Base-by-base conservation (phyloP, 768 basidiomycete species). In the Xanthoconium stramineum region DNA sequence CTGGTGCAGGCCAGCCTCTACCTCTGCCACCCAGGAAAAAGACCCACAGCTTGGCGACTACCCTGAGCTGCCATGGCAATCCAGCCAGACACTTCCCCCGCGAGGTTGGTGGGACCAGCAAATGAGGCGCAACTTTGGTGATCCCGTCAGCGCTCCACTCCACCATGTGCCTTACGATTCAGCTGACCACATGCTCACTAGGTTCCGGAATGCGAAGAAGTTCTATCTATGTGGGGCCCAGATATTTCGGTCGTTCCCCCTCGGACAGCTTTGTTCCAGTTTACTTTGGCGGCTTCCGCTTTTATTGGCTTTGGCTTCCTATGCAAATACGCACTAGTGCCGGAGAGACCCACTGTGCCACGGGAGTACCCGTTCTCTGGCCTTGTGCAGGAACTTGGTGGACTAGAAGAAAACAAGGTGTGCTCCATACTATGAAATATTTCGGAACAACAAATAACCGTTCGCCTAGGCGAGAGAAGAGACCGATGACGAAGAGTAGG, bases 181-280 rank as follows among this genome's bases (percentile, higher is more conserved):
- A 55, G 60, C 58, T 60, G 47, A 66, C 45, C 64, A 53, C 48
- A 53, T 39, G 57, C 28, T 43, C 38, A 38, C 44, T 64, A 94
- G 91, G 71, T 91, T 33, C 91, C 89, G 56, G 89, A 91, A 70
- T 78, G 83, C 65, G 89, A 92, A 50, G 91, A 94, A 64, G 75
- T 89, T 24, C 72, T 87, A 53, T 90, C 88, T 37, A 90, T 94
- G 88, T 93, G 89, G 89, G 89, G 90, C 28, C 90, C 90, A 20
- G 91, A 94, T 65, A 75, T 83, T 30, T 81, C 91, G 39, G 78
- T 79, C 20, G 74, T 89, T 13, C 72, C 78, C 13, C 84, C 88
- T 28, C 70, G 77, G 8, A 77, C 69, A 3, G 91, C 91, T 8
- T 69, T 87, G 36, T 77, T 80, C 48, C 87, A 88, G 44, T 88